Conservation (phyloP, 129 eudicot genomes). For the Artemisia tridentata region DNA sequence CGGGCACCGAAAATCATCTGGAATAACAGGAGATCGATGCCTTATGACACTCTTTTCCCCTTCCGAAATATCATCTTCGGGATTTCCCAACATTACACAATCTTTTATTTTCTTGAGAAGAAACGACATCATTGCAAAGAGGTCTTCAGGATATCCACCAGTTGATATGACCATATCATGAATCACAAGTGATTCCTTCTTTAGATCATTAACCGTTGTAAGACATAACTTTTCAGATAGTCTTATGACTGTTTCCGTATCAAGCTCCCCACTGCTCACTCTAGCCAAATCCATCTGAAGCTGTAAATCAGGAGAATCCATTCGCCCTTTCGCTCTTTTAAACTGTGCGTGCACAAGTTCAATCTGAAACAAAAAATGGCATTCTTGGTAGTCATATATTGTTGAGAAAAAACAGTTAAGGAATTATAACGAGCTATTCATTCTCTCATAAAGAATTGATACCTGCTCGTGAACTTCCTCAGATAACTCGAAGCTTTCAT, state of each 20-base stretch:
- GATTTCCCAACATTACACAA: conserved; percentile 47
- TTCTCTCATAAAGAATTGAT: neutral
- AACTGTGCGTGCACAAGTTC: conserved; percentile 88
- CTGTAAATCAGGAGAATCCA: conserved; percentile 75
- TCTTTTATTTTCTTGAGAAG: conserved; percentile 71
- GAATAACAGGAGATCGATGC: conserved; percentile 94
- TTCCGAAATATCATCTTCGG: conserved; percentile 48
- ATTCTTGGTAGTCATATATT: neutral
- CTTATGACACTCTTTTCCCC: conserved; percentile 58
- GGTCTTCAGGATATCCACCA: conserved; percentile 62
- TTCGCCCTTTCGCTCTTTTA: conserved; percentile 70
- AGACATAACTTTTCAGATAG: conserved; percentile 74
- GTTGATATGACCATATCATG: conserved; percentile 70
- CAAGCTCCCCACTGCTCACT: conserved; percentile 59
- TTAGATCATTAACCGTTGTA: conserved; percentile 67
- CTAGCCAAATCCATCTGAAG: conserved; percentile 54
- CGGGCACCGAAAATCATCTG: conserved; percentile 97
- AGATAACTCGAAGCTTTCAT: conserved; percentile 55
- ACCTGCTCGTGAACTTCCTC: conserved; percentile 97
- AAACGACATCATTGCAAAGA: conserved; percentile 64
- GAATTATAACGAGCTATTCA: neutral
- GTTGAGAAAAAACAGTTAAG: neutral
- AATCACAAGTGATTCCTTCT: conserved; percentile 66
- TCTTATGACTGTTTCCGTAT: conserved; percentile 55
- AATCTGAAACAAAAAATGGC: conserved; percentile 38